Evolutionary conservation across 768 basidiomycete species (phyloP), one percentile per base, ranked within the genome.

Genomic region (Collybia mongolica): DNA sequence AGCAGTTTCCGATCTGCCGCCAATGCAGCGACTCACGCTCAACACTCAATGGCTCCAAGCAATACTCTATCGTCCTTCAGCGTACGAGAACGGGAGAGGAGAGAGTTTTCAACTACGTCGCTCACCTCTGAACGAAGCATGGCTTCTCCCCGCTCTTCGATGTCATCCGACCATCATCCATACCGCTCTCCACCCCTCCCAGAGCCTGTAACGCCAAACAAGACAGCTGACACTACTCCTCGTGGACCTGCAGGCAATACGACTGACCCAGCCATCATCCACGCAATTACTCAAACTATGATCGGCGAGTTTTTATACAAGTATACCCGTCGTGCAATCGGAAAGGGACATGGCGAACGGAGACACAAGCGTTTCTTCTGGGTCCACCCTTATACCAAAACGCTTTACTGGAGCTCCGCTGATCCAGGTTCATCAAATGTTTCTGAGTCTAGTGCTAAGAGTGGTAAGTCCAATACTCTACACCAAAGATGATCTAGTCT

Each of bases 371-470:
- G 97, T 32, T 99, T 94, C 83, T 97, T 98, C 80, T 99, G 97
- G 97, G 86, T 99, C n/a, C 96, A 98, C 69, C 97, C 97, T 17
- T 99, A 98, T 65, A 98, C 95, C 36, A 93, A 92, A 74, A 98
- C 94, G 4, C 62, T 99, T 51, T 98, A 98, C 68, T 99, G 97
- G 97, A 93, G 92, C 61, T 87, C 90, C 15, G 83, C 86, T 8
- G 96, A 98, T 71, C 97, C 96, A 44, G 94, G 93, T 23, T 90
- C 91, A 20, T 82, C 83, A 35, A 85, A 85, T 58, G 90, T 93
- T 15, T 82, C 87, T 1, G 94, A 98, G 72, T 92, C 92, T 6
- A 95, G 88, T 65, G 91, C 96, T 12, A 98, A 97, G 83, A 95
- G 92, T 67, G 93, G 96, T 98, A 71, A 59, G 94, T 83, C 20